Evolutionary conservation across 179 eudicot species (phyloP), one percentile per base, ranked within the genome.

Genomic region (Drosera spatulata): DNA sequence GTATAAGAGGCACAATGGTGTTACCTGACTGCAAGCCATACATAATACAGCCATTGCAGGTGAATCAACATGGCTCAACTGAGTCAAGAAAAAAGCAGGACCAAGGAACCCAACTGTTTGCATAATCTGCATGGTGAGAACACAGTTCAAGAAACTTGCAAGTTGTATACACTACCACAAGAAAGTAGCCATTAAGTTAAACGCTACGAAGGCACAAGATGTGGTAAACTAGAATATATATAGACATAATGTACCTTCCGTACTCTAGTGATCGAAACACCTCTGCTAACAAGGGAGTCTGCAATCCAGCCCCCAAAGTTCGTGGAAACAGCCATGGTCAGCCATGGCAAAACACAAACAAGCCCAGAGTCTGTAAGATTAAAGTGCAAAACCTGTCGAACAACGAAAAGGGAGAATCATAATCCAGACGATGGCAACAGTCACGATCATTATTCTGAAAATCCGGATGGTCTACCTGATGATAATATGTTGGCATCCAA

Each of bases 241-340:
- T 10, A 11, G n/a, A 7, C 5, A 11, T 4, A 7, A 38, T 67
- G 49, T 86, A 86, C 99, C 97, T 93, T 93, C 14, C 99, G 87
- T 56, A 93, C 99, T 2, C 59, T 62, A 53, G 99, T 93, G 66
- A 93, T 85, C 33, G 99, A 93, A 9, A 64, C 61, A 56, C 99
- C 99, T 77, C 73, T 85, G 78, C 83, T 89, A 68, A 93, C 95
- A 47, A 93, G 85, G 33, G 95, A 79, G 67, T 93, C 99, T 7
- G 99, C 99, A 80, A 93, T 86, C 99, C 99, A 93, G 52, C 99
- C 99, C n/a, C 99, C 99, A 55, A 93, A 60, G 65, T 93, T 93
- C 43, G 99, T 97, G 67, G 83, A 89, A 59, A 93, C 60, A 46
- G 99, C 99, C 99, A 93, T 93, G 41, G 99, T 93, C 66, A 93